A percentile compares a stretch with the other conserved stretches of the same genome.
phyloP scores from a whole-genome alignment of 306 rosid species.

The Vigna radiata region DNA sequence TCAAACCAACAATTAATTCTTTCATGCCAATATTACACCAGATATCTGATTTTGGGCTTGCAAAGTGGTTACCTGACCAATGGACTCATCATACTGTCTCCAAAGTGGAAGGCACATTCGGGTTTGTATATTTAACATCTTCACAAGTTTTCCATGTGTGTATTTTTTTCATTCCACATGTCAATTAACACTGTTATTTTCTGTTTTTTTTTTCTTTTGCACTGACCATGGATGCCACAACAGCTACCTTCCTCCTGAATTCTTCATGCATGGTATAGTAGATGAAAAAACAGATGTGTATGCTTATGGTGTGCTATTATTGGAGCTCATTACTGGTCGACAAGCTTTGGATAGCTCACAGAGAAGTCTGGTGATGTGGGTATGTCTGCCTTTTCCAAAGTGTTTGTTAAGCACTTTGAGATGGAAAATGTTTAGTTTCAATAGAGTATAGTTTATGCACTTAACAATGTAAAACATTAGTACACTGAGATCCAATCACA shows the following conservation, averaged over 20 bases:
- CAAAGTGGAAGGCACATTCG: conserved; percentile 97
- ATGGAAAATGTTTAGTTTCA: conserved; percentile 18
- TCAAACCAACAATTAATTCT: conserved; percentile 2
- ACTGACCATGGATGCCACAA: conserved; percentile 38
- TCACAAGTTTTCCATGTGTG: conserved; percentile 14
- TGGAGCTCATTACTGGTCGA: conserved; percentile 90
- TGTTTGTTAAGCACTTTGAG: conserved; percentile 14
- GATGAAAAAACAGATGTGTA: conserved; percentile 97
- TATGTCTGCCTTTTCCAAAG: conserved; percentile 48
- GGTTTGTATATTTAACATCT: conserved; percentile 63
- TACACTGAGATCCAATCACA: background rate
- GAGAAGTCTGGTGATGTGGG: conserved; percentile 97
- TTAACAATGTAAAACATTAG: background rate
- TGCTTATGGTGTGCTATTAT: conserved; percentile 87
- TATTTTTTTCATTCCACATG: background rate
- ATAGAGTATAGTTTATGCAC: background rate
- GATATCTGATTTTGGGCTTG: conserved; percentile 97
- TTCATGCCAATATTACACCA: conserved; percentile 52
- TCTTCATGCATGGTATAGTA: conserved; percentile 97
- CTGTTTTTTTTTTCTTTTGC: background rate
- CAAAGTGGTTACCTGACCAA: conserved; percentile 97
- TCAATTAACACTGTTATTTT: conserved; percentile 32
- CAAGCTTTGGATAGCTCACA: conserved; percentile 93
- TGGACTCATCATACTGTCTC: conserved; percentile 96
- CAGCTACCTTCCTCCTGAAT: conserved; percentile 99